A percentile compares a stretch with the other conserved stretches of the same genome.
Conservation (phyloP, 192 early-diverging fungal species). For the Allomyces macrogynus region DNA sequence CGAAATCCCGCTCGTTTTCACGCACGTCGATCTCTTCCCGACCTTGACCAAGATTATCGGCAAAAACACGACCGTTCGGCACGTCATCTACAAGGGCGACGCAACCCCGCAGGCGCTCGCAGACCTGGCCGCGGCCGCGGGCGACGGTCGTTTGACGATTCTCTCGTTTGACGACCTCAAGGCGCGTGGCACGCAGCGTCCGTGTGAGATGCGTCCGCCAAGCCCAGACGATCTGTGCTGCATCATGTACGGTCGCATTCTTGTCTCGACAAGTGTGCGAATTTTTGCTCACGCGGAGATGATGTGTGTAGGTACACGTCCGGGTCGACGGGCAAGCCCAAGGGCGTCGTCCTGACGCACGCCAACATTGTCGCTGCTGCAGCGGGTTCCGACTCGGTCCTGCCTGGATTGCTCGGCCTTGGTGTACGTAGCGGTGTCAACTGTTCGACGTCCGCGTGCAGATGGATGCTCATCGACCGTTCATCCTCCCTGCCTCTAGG, state of each 20-base stretch:
- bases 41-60: conserved; percentile 36
- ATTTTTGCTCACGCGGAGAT: background rate
- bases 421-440: too few relatives aligned
- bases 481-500: conserved; percentile 34
- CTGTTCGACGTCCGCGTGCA: background rate
- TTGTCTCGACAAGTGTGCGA: background rate
- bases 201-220: conserved; percentile 39
- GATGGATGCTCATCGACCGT: background rate
- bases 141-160: conserved; percentile 5
- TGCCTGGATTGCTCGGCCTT: background rate
- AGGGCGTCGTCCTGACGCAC: conserved; percentile 75
- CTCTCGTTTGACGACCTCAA: conserved; percentile 46
- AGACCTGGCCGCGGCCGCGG: conserved; percentile 11
- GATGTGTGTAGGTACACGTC: conserved; percentile 31
- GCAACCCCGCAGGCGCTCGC: conserved; percentile 26
- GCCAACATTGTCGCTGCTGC: conserved; percentile 56
- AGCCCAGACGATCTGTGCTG: conserved; percentile 47
- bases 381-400: background rate
- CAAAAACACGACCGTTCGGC: conserved; percentile 35
- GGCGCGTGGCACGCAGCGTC: conserved; percentile 40
- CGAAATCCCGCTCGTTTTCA: conserved; percentile 47
- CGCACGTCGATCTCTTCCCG: conserved; percentile 49
- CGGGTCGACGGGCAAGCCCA: conserved; percentile 82
- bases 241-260: conserved; percentile 43
- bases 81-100: conserved; percentile 52